Conservation (phyloP, 1,284 basidiomycete species). For the Fomitopsis palustris region DNA sequence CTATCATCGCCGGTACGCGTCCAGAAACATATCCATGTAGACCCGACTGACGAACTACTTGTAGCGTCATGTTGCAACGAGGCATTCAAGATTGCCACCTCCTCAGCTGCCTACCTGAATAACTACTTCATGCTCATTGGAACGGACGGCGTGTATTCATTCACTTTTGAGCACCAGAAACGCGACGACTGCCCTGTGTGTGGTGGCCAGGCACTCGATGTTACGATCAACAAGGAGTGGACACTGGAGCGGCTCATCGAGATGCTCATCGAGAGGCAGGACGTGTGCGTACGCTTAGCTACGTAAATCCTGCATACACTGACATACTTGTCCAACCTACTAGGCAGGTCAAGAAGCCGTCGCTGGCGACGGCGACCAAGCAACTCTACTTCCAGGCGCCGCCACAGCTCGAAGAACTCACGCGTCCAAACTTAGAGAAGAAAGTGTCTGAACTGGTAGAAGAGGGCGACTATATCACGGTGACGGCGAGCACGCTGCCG, state of each 20-base stretch:
- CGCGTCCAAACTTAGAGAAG: slow-evolving; percentile 86
- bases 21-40: slow-evolving; percentile 8
- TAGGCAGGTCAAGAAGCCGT: slow-evolving; percentile 94
- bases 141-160: slow-evolving; percentile 95
- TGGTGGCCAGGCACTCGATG: slow-evolving; percentile 82
- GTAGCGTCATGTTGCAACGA: slow-evolving; percentile 97
- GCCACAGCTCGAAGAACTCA: slow-evolving; percentile 83
- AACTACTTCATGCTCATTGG: slow-evolving; percentile 99
- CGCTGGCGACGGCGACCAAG: slow-evolving; percentile 63
- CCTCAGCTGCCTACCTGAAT: slow-evolving; percentile 89
- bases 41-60: not conserved
- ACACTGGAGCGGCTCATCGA: slow-evolving; percentile 87
- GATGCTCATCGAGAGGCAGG: slow-evolving; percentile 78
- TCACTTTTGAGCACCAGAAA: slow-evolving; percentile 95
- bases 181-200: slow-evolving; percentile 96
- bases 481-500: slow-evolving; percentile 87
- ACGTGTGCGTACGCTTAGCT: slow-evolving; percentile 62
- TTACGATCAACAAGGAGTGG: slow-evolving; percentile 65
- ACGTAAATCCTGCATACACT: not conserved
- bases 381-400: slow-evolving; percentile 93
- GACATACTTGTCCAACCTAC: not conserved
- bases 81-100: slow-evolving; percentile 98
- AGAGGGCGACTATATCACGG: slow-evolving; percentile 75
- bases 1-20: slow-evolving; percentile 82
- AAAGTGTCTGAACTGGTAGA: slow-evolving; percentile 78